Base-by-base conservation (phyloP, 208 protist genomes). In the Crithidia mellificae region DNA sequence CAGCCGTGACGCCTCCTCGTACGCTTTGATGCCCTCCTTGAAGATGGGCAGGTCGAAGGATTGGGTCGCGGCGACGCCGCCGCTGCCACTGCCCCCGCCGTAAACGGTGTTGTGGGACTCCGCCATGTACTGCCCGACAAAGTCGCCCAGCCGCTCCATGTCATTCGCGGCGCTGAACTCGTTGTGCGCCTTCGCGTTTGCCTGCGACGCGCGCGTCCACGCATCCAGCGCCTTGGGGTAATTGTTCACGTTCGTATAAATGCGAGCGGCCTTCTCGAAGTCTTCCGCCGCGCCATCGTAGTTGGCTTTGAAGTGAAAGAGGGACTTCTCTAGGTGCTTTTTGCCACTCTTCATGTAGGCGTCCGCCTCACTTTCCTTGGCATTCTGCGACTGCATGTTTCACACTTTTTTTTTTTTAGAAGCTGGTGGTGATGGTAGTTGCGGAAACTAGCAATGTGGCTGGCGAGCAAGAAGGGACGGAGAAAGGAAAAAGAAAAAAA, bases 251-350 rank as follows among this genome's bases (percentile, higher is more conserved):
- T 80, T 71, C 20, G 80, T 68, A 63, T 88, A 95, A 49, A 92
- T 83, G 63, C 80, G 84, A 19, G 84, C 86, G 1, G 89, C 89
- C 24, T 83, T 81, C 32, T 92, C 85, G 44, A 83, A 93, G 29
- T 89, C 85, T 20, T 75, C 79, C 0, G 83, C 89, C 12, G 86
- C 89, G 36, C 51, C 57, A 38, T 78, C 76, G 75, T 86, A 88
- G 69, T 90, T 77, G 41, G 83, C 64, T 39, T 78, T 84, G 56
- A 79, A 72, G 51, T 81, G 74, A 32, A 89, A 78, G 14, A 92
- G 53, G 19, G 51, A 65, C 47, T 83, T 91, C 47, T 90, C 51
- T 9, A 67, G 54, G 44, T 86, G 79, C 62, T 90, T 89, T 53
- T 79, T 80, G 27, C 61, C 89, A 34, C 72, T 64, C 44, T 66